Percentiles rank a stretch among this genome's conserved stretches.
Conservation (phyloP, 1,284 basidiomycete genomes). For the Salmacisia buchloeana region DNA sequence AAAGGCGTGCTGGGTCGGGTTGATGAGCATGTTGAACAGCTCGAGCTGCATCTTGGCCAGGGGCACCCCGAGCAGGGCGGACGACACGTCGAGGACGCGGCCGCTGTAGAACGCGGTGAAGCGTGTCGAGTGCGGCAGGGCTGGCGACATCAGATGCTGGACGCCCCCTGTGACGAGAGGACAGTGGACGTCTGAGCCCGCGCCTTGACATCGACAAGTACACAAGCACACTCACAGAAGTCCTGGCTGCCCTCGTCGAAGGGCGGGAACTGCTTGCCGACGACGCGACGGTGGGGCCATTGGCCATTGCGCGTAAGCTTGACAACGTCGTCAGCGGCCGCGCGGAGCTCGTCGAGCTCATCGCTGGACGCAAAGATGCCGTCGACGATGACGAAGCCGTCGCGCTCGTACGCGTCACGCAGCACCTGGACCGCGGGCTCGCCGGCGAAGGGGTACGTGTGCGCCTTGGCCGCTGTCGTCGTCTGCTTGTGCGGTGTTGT, state of each 20-base stretch:
- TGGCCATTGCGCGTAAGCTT: conserved; percentile 60
- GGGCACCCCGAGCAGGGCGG: conserved; percentile 20
- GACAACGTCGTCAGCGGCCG: conserved; percentile 59
- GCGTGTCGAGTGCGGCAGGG: conserved; percentile 53
- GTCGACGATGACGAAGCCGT: conserved; percentile 69
- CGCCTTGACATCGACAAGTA: background rate
- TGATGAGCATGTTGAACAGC: conserved; percentile 72
- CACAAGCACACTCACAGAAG: conserved; percentile 56
- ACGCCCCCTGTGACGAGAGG: conserved; percentile 55
- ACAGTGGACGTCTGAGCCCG: conserved; percentile 67
- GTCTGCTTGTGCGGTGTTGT: background rate
- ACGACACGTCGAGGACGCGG: conserved; percentile 28
- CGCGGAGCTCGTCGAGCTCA: conserved; percentile 54
- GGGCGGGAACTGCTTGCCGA: conserved; percentile 77
- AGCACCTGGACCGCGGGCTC: conserved; percentile 3
- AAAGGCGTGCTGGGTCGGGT: conserved; percentile 65
- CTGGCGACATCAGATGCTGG: conserved; percentile 57
- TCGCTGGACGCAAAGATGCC: conserved; percentile 56
- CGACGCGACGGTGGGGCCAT: conserved; percentile 65
- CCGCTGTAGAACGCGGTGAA: conserved; percentile 28
- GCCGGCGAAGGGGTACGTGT: background rate
- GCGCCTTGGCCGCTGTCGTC: background rate
- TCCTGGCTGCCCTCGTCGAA: conserved; percentile 62
- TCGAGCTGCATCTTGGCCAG: conserved; percentile 55
- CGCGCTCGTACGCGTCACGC: conserved; percentile 56